Base-by-base conservation (phyloP, 1,284 basidiomycete genomes). In the Gymnopus androsaceus region DNA sequence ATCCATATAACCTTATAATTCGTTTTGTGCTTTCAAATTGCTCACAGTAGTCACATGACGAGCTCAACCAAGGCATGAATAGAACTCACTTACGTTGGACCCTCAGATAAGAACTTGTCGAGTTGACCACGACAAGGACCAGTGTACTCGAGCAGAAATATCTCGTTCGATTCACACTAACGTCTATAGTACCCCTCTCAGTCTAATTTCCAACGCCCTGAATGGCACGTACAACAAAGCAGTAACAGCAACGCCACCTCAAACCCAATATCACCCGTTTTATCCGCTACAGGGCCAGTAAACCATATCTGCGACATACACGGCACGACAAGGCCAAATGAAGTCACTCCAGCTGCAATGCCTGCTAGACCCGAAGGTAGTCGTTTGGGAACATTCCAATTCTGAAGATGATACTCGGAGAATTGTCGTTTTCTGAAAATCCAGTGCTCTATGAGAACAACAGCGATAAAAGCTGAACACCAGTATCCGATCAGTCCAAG, bases 201-300 rank as follows among this genome's bases (percentile, higher is more conserved):
- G 55, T 50, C 63, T 73, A 41, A 76, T 70, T 61, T 83, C 81
- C 27, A 80, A 27, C 57, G 60, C 72, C 58, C 88, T 73, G 42
- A 90, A 75, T 5, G 81, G 81, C 3, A 84, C 23, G 67, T 90
- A 90, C 25, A 83, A 67, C 15, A 88, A 17, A 9, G 67, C 76
- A 4, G 80, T 78, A 9, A 81, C 0, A 68, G 75, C 60, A 90
- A 84, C 12, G 85, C 86, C 19, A 89, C 69, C 69, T 90, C 87
- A 58, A 91, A 88, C n/a, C 88, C 89, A 57, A 91, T 83, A 68
- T 91, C 89, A 1, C 89, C 89, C 15, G 87, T 78, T n/a, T 55
- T 75, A 56, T 72, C 64, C n/a, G 83, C 89, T 41, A 91, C 82
- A 2, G 88, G 88, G 1, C 89, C 89, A 0, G 76, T 71, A 63